Percentiles rank a stretch among this genome's conserved stretches.
Evolutionary conservation across 2,329 filamentous ascomycete genomes (phyloP).

Genomic region (Didymella lethalis): DNA sequence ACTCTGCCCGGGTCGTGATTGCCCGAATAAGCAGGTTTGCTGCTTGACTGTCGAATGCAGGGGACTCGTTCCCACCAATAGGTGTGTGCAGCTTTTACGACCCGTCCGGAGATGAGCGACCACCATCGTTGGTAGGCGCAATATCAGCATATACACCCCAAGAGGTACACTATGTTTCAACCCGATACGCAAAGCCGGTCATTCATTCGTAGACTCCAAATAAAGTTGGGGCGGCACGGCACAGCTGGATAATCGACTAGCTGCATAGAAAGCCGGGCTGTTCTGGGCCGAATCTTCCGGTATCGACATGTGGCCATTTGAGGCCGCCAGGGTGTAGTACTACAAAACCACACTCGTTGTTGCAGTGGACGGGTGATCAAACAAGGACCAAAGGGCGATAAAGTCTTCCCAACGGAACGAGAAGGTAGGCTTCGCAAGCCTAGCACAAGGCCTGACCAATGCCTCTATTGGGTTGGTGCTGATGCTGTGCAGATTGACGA

Average conservation of each 20-base stretch:
- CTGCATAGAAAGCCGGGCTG: neutral
- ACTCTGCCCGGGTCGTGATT: slow-evolving; percentile 9
- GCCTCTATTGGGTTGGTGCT: neutral
- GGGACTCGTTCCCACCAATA: slow-evolving; percentile 21
- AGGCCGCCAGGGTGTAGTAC: neutral
- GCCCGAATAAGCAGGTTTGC: slow-evolving; percentile 21
- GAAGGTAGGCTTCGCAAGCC: neutral
- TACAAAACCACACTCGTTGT: neutral
- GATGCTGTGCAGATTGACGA: neutral
- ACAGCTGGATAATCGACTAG: neutral
- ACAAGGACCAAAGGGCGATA: neutral
- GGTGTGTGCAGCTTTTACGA: neutral
- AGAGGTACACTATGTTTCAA: neutral
- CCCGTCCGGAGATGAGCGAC: slow-evolving; percentile 2
- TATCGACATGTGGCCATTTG: neutral
- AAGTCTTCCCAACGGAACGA: neutral
- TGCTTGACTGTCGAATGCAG: slow-evolving; percentile 17
- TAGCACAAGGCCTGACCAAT: neutral
- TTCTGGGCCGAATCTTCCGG: neutral
- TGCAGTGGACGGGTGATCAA: neutral
- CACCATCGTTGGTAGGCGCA: neutral
- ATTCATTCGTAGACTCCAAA: neutral
- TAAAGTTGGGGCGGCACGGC: neutral
- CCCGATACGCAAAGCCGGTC: neutral
- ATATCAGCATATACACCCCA: neutral